phyloP scores from a whole-genome alignment of 2,329 filamentous ascomycete species.

The Aspergillus sp. region DNA sequence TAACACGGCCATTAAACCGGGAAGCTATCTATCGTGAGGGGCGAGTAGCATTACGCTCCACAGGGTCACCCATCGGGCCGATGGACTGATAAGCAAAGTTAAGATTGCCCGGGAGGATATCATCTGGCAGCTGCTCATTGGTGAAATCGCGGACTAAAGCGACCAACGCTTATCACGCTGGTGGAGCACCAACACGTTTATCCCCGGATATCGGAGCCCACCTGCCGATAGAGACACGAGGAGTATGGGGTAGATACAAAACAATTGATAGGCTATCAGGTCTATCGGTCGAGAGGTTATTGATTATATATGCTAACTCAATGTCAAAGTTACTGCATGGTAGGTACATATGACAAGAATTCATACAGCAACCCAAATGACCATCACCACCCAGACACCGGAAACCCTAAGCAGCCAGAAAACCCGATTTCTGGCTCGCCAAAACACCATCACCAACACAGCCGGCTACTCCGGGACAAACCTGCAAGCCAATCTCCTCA shows the following conservation, averaged over 20 bases:
- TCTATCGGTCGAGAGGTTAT: not conserved
- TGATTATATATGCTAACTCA: not conserved
- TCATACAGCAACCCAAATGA: not conserved
- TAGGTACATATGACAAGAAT: too few species aligned
- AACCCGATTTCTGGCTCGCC: conserved; percentile 49
- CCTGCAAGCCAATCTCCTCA: conserved; percentile 64
- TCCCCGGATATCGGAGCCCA: conserved; percentile 7
- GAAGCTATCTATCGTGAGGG: too few species aligned
- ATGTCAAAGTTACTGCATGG: not conserved
- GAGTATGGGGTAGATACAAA: not conserved
- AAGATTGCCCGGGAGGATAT: not conserved
- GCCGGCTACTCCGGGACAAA: conserved; percentile 56
- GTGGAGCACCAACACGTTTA: not conserved
- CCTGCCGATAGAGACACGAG: not conserved
- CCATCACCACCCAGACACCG: not conserved
- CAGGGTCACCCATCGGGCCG: conserved; percentile 9
- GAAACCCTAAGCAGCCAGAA: conserved; percentile 24
- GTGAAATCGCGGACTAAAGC: not conserved
- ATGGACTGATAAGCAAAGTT: conserved; percentile 10
- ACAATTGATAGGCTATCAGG: not conserved
- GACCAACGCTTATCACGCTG: not conserved
- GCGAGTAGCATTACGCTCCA: too few species aligned
- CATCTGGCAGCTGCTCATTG: not conserved
- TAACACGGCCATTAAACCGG: conserved; percentile 3
- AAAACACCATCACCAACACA: conserved; percentile 48